Evolutionary conservation across 176 grass and related monocot genomes (phyloP), one percentile per base, ranked within the genome.

Genomic region (Bothriochloa decipiens): DNA sequence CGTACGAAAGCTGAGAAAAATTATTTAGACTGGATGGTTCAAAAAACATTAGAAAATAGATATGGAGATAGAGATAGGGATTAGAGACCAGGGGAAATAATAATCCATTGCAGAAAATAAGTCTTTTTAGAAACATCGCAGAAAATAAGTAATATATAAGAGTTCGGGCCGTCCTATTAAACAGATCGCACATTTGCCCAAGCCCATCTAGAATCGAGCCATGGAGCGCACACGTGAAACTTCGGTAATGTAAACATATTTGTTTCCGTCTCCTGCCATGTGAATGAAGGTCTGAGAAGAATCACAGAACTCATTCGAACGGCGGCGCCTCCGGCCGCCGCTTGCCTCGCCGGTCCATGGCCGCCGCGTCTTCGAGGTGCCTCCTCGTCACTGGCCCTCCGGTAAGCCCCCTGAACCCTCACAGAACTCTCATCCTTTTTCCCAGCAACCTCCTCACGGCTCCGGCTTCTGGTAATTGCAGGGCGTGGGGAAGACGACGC

Each of bases 401-500:
- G 14, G 96, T 98, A 90, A 91, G 43, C 36, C 17, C 39, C 23
- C 53, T 17, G 32, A 35, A 12, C 12, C 55, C 55, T 6, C 13
- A 8, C 27, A 29, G 40, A 45, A 40, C n/a, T 12, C 45, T 55
- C 26, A 52, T 78, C 71, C 28, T 7, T 74, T 65, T 27, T n/a
- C 47, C 68, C 41, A 65, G 1, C 35, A 82, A 15, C 66, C 23
- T 33, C 78, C 17, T 90, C 57, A 77, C 39, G 25, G 20, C 70
- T 20, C 80, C 8, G 70, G 13, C 67, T 72, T 11, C 70, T 35
- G 65, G 39, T 36, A 9, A 61, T 70, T 16, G 50, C 86, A 94
- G 96, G 93, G 93, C 65, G 88, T 92, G 81, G 96, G 93, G 75
- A 96, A 99, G 91, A 94, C 93, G 81, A 99, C 91, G 70, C 84